A percentile compares a stretch with the other conserved stretches of the same genome.
Conservation (phyloP, 192 early-diverging fungal genomes). For the Mortierella hygrophila region DNA sequence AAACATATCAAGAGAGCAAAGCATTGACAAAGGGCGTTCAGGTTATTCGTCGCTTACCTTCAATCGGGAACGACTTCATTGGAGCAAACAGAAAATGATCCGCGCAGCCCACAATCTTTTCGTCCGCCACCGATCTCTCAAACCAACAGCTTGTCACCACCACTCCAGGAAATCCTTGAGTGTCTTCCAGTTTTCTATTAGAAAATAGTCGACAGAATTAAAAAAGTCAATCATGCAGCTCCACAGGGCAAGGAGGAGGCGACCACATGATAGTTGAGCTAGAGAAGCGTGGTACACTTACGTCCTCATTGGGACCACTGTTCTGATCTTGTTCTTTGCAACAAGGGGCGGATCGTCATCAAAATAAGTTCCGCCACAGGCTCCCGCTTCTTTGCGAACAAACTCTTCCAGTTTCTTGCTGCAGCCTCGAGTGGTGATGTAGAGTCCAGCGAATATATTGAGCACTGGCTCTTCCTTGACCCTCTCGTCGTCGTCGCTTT, state of each 20-base stretch:
- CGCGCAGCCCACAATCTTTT: slow-evolving; percentile 15
- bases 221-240: background rate
- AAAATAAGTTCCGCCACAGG: slow-evolving; percentile 28
- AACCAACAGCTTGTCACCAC: slow-evolving; percentile 46
- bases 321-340: slow-evolving; percentile 12
- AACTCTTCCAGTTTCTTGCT: background rate
- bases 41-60: slow-evolving; percentile 15
- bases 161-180: slow-evolving; percentile 3
- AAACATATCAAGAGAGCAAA: background rate
- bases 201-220: background rate
- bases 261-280: background rate
- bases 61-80: slow-evolving; percentile 18
- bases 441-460: slow-evolving; percentile 37
- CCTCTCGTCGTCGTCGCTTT: slow-evolving; percentile 2
- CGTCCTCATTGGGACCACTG: slow-evolving; percentile 37
- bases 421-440: slow-evolving; percentile 34
- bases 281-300: slow-evolving; percentile 1
- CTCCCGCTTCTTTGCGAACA: slow-evolving; percentile 19
- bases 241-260: background rate
- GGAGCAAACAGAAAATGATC: slow-evolving; percentile 39
- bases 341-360: slow-evolving; percentile 7
- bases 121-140: slow-evolving; percentile 28
- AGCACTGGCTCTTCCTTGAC: slow-evolving; percentile 4
- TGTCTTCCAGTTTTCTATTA: background rate
- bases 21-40: too few species aligned